Percentiles rank a stretch among this genome's conserved stretches.
Evolutionary conservation across 1,284 basidiomycete species (phyloP).

Genomic region (Wallemia hederae): DNA sequence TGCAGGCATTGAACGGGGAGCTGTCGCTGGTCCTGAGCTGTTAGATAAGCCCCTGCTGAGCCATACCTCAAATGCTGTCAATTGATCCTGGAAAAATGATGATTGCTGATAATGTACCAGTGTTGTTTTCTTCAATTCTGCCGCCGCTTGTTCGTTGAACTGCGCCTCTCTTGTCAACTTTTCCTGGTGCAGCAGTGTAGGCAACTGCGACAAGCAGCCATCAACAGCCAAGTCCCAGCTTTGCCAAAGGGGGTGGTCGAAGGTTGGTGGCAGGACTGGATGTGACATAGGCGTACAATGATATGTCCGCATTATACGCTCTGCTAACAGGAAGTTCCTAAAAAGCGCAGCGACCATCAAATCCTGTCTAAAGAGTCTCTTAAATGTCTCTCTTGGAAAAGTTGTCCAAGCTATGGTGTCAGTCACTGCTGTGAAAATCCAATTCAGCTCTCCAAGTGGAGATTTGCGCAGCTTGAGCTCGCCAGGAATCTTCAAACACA

Average conservation of each 20-base stretch:
- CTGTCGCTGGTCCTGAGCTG: constrained; percentile 1
- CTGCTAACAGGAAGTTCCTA: constrained; percentile 84
- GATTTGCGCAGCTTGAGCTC: constrained; percentile 87
- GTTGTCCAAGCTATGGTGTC: constrained; percentile 98
- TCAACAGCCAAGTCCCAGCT: constrained; percentile 96
- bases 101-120: constrained; percentile 42
- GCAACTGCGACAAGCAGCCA: constrained; percentile 73
- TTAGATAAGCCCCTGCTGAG: constrained; percentile 60
- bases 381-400: constrained; percentile 76
- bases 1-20: constrained; percentile 1
- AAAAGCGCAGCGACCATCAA: constrained; percentile 85
- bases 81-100: constrained; percentile 80
- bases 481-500: constrained; percentile 84
- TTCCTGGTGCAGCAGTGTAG: constrained; percentile 45
- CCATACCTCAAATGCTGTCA: constrained; percentile 96
- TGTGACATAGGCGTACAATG: constrained; percentile 88
- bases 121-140: constrained; percentile 1
- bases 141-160: constrained; percentile 1
- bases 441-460: constrained; percentile 86
- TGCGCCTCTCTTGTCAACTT: constrained; percentile 18
- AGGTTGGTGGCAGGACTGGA: constrained; percentile 69
- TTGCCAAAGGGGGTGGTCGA: constrained; percentile 84
- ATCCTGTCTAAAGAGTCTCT: constrained; percentile 78
- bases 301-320: constrained; percentile 94
- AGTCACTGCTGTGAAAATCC: constrained; percentile 97